Base-by-base conservation (phyloP, 164 flowering plant species). In the Vitis vinifera region DNA sequence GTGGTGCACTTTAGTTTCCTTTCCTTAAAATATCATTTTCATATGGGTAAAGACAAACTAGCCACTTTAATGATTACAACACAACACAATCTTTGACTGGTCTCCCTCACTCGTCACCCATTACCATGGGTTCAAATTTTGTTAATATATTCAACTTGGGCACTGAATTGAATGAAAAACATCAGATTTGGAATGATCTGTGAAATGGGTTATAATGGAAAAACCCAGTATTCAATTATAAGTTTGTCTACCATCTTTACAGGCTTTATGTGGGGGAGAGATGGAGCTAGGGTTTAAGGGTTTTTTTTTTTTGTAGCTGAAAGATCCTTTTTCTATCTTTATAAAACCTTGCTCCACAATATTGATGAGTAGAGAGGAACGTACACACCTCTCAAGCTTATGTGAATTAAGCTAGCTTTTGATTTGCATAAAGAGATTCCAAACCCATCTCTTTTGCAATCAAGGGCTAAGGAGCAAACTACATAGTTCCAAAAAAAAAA, bases 1-100 rank as follows among this genome's bases (percentile, higher is more conserved):
- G 44, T 37, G 44, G 7, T 37, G 6, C 56, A n/a, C 70, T 68
- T 71, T 52, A 31, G 51, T 66, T 71, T 78, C 67, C 58, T 79
- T 76, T 72, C 61, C 60, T 71, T 76, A 71, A 73, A 76, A 69
- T 72, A 74, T 69, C 73, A 68, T 77, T 79, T 73, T 72, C 69
- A 70, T 77, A 51, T 70, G 17, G 31, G 75, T 68, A 77, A 79
- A 77, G 81, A 70, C 76, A 62, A 6, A 0, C 70, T 63, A 12
- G 37, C 53, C 44, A 68, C 85, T 82, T 79, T 82, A 82, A 82
- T 79, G 72, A 77, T 82, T 71, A 68, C 74, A 37, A 6, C 44
- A 37, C 9, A 58, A 65, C 74, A 58, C 78, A 75, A 82, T 82
- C 82, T 77, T 82, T 82, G 85, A 82, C 85, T 71, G 78, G 68